Base-by-base conservation (phyloP, 2,329 filamentous ascomycete species). In the Phyllosticta ampelicida region DNA sequence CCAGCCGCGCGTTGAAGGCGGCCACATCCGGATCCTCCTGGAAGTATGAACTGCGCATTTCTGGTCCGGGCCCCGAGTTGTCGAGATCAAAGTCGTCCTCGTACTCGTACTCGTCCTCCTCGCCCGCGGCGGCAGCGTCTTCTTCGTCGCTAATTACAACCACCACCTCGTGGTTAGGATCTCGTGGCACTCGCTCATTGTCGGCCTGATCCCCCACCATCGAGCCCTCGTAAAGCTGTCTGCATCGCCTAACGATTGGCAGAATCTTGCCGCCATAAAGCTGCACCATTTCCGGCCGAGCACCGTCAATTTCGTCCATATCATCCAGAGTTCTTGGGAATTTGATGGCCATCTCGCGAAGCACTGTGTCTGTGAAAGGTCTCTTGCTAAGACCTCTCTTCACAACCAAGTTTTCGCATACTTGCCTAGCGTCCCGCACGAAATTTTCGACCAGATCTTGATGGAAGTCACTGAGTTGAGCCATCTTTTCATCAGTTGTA, bases 341-440 rank as follows among this genome's bases (percentile, higher is more conserved):
- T 30, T 77, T 72, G 54, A 90, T 82, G 11, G 82, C 85, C 86
- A 94, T 91, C 63, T 86, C 80, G 36, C 85, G 82, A 54, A 90
- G 78, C 13, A 89, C 78, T 20, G 77, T 78, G 61, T 90, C 85
- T 0, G 83, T 84, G 67, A 94, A 94, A 0, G 78, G 77, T 3
- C 80, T 78, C 20, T 77, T 75, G 9, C 81, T 78, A 29, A 86
- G 71, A 4, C 76, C 75, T 54, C 81, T 81, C 21, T 76, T 75
- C 61, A 83, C 81, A 64, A 86, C 80, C 21, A 91, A 75, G 1
- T 77, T 74, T 64, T 85, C 81, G 63, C 86, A 83, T 16, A 83
- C 58, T 19, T 71, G 71, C 64, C 81, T 84, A 0, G 86, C 88
- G 51, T 82, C 77, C 0, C 73, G 68, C 20, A 89, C 77, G 66